These are phyloP conservation scores for Xylaria sp. DNA, from an alignment of 2,329 filamentous ascomycete genomes.

Conservation along the genomic window DNA sequence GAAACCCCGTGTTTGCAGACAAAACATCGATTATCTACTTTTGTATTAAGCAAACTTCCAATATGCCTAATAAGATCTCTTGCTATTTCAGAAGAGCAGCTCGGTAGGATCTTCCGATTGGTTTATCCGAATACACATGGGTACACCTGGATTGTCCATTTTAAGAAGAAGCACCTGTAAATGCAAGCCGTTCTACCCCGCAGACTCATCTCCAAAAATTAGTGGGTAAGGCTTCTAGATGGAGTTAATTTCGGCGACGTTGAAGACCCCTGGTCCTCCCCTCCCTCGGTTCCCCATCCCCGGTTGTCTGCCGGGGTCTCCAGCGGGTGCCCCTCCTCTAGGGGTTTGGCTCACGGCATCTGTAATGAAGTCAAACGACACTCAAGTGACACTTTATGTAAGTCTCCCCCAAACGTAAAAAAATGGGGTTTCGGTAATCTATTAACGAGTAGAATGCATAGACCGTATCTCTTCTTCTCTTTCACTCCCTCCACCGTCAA, in stretches of 20 bases:
- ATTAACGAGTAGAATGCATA: not conserved
- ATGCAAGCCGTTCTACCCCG: conserved; percentile 9
- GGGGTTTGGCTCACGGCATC: not conserved
- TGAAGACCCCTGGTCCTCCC: not conserved
- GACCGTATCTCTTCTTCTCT: conserved; percentile 3
- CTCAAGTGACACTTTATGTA: not conserved
- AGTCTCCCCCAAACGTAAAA: not conserved
- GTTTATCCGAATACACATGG: not conserved
- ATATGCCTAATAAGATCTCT: not conserved
- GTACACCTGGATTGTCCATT: not conserved
- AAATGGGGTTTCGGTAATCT: conserved; percentile 2
- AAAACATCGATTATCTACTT: not conserved
- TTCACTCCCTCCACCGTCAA: not conserved
- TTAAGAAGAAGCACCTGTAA: not conserved
- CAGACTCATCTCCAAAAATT: conserved; percentile 18
- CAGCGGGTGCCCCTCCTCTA: not conserved
- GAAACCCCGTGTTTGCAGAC: not conserved
- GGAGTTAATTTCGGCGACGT: not conserved
- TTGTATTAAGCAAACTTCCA: not conserved
- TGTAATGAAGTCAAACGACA: not conserved
- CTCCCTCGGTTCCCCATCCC: conserved; percentile 3
- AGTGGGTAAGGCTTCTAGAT: not conserved
- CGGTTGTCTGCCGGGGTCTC: not conserved
- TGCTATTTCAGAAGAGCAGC: not conserved
- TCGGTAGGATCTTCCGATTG: not conserved